Base-by-base conservation (phyloP, 2,329 filamentous ascomycete genomes). In the Ophiostoma perfectum region DNA sequence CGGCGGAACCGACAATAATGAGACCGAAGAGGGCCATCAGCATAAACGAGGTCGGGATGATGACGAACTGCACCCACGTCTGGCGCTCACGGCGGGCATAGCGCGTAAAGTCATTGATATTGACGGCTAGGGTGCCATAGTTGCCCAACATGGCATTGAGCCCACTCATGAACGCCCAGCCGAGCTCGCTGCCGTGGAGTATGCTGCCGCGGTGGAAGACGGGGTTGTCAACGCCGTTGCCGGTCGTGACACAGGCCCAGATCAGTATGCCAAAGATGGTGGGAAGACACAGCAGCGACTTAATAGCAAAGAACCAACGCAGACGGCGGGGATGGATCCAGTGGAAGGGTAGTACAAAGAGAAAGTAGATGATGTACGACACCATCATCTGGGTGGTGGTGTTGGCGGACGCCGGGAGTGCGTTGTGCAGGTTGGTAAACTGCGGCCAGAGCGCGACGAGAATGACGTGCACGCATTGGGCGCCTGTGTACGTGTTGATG, bases 141-240 rank as follows among this genome's bases (percentile, higher is more conserved):
- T 97, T 97, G 74, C 91, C 90, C 72, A 97, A 93, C 4, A 91
- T 89, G 38, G 85, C 89, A 92, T 97, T 96, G 78, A 96, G 88
- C 49, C 92, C 92, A 70, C 88, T 89, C 70, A 97, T 85, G 69
- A 97, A 88, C 38, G 88, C 86, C 93, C 93, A 97, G 1, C 82
- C 92, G 3, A 97, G 82, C 75, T 38, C 62, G 11, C 68, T 70
- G 52, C 70, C 72, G n/a, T 47, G 6, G 18, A 72, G 63, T 4
- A 69, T 69, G 6, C 65, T 41, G 42, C 62, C 55, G n/a, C 94
- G 89, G 68, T 88, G 82, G 38, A 97, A 84, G 72, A 97, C 92
- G 0, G 92, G 92, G 1, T 93, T 93, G 69, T 93, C 84, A 0
- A 93, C 93, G 60, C 92, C 86, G 38, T 39, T 62, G 4, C 58